Conservation (phyloP, 225 moss, liverwort and hornwort genomes). For the Polytrichum formosum region DNA sequence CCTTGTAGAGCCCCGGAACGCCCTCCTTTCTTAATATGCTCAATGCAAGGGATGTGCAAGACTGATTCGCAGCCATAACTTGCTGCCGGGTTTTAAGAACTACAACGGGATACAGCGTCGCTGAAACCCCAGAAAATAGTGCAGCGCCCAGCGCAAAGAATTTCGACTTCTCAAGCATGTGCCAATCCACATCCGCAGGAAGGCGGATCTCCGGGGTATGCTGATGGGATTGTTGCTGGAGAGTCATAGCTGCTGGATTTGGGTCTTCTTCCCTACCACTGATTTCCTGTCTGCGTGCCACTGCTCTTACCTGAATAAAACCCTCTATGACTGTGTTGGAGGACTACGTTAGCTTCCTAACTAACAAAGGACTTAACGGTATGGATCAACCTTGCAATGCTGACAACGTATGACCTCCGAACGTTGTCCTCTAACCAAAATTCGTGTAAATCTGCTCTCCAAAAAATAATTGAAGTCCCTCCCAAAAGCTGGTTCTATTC, state of each 20-base stretch:
- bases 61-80: slow-evolving; percentile 54
- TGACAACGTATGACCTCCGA: too few species aligned
- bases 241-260: slow-evolving; percentile 36
- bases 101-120: slow-evolving; percentile 52
- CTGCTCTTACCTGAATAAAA: slow-evolving; percentile 6
- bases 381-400: neutral
- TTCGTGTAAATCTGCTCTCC: too few species aligned
- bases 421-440: too few species aligned
- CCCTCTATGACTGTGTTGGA: neutral
- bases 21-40: slow-evolving; percentile 45
- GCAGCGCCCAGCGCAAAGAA: slow-evolving; percentile 64
- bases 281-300: slow-evolving; percentile 26
- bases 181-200: slow-evolving; percentile 67
- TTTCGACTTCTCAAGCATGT: slow-evolving; percentile 63
- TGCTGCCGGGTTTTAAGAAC: slow-evolving; percentile 61
- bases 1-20: slow-evolving; percentile 50
- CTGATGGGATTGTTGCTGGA: slow-evolving; percentile 50
- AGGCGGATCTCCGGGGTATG: slow-evolving; percentile 61
- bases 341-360: neutral
- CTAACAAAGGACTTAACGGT: neutral
- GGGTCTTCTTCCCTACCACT: slow-evolving; percentile 17
- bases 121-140: slow-evolving; percentile 56
- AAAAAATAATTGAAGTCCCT: too few species aligned
- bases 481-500: neutral
- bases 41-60: slow-evolving; percentile 45